These are phyloP conservation scores for Coemansia sp. DNA, from an alignment of 192 early-diverging fungal species.

Conservation along the genomic window DNA sequence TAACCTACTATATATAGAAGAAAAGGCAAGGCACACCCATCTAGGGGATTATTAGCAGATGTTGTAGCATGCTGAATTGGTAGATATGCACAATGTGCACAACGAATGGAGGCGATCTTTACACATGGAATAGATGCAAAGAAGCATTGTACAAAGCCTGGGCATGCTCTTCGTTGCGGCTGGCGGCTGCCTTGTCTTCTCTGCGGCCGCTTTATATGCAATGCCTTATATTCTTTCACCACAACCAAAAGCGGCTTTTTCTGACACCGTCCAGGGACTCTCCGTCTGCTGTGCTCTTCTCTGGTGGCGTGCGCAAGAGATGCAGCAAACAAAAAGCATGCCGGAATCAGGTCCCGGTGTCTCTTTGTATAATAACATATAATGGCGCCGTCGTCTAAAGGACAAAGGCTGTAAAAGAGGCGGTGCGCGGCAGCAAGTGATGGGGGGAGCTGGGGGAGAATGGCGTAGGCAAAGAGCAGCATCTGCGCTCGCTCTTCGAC, in stretches of 20 bases:
- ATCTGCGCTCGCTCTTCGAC: not conserved
- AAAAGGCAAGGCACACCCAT: not conserved
- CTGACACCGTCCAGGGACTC: not conserved
- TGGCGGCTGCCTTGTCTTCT: not conserved
- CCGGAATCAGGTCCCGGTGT: slow-evolving; percentile 1
- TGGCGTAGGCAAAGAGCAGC: not conserved
- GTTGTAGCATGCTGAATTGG: slow-evolving; percentile 4
- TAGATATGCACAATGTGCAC: slow-evolving; percentile 9
- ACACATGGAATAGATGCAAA: slow-evolving; percentile 2
- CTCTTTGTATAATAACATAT: not conserved
- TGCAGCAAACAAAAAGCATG: not conserved
- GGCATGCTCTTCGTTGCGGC: not conserved
- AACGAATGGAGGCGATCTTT: not conserved
- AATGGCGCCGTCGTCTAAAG: not conserved
- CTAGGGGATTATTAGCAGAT: not conserved
- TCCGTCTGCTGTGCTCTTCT: not conserved
- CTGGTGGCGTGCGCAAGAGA: not conserved
- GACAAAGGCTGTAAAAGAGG: not conserved
- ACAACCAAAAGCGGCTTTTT: slow-evolving; percentile 1
- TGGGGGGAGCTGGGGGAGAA: slow-evolving; percentile 1
- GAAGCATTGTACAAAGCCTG: not conserved
- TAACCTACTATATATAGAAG: slow-evolving; percentile 10
- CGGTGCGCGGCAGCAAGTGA: not conserved
- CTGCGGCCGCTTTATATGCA: not conserved
- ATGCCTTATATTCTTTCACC: not conserved